A percentile compares a stretch with the other conserved stretches of the same genome.
Evolutionary conservation across 2,329 filamentous ascomycete genomes (phyloP).

Genomic region (Helotiales sp.): DNA sequence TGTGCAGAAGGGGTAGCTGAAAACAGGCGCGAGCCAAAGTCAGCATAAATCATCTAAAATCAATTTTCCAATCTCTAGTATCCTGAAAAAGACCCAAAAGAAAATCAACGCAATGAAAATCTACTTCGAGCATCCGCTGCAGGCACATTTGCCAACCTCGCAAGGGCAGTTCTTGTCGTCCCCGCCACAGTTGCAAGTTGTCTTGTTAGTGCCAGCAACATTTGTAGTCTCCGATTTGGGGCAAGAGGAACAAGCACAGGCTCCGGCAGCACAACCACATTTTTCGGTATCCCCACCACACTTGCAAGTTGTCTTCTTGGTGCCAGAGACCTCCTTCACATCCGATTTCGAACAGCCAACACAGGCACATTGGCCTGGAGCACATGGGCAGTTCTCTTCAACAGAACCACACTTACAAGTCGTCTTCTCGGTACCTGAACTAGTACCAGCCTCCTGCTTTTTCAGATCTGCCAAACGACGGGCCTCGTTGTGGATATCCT

Average conservation of each 20-base stretch:
- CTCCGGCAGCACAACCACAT: conserved; percentile 40
- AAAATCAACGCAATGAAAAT: conserved; percentile 2
- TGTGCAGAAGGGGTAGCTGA: conserved; percentile 22
- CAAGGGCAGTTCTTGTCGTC: conserved; percentile 38
- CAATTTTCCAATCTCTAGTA: conserved; percentile 6
- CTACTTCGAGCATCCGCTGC: conserved; percentile 31
- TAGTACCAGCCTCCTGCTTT: conserved; percentile 58
- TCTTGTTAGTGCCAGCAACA: conserved; percentile 39
- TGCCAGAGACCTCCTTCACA: conserved; percentile 38
- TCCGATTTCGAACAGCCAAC: conserved; percentile 46
- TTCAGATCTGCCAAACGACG: conserved; percentile 86
- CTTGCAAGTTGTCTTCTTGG: conserved; percentile 42
- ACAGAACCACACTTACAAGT: conserved; percentile 47
- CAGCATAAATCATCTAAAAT: conserved; percentile 25
- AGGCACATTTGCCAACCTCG: conserved; percentile 39
- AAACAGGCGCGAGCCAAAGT: conserved; percentile 22
- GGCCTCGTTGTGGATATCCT: conserved; percentile 92
- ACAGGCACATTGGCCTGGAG: conserved; percentile 47
- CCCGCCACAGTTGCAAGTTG: conserved; percentile 40
- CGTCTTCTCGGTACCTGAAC: conserved; percentile 40
- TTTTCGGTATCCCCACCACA: conserved; percentile 39
- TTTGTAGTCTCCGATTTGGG: conserved; percentile 39
- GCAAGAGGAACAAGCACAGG: conserved; percentile 41
- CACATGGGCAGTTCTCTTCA: conserved; percentile 44
- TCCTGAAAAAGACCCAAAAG: conserved; percentile 11